Evolutionary conservation across 345 rosid species (phyloP).

Genomic region (Euphorbia lathyris): DNA sequence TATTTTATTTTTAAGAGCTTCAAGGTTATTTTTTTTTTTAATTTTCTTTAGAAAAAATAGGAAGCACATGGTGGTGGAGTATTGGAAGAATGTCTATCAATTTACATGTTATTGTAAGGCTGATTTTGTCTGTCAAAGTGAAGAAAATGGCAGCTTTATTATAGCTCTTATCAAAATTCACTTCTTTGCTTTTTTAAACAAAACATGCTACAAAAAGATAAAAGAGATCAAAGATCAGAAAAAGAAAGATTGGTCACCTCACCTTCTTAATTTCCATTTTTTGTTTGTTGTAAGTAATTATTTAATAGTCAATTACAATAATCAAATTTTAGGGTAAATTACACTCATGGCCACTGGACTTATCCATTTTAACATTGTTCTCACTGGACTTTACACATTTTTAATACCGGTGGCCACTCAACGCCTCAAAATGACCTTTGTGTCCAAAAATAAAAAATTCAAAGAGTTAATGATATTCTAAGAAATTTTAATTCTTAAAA

Average conservation of each 20-base stretch:
- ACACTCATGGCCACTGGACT: too few relatives aligned
- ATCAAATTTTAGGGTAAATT: too few relatives aligned
- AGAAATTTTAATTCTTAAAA: too few relatives aligned
- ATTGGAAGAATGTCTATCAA: neutral
- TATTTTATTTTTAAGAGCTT: neutral
- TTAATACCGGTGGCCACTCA: too few relatives aligned
- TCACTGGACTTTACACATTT: too few relatives aligned
- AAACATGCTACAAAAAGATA: neutral
- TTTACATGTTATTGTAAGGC: neutral
- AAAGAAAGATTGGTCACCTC: conserved; percentile 24
- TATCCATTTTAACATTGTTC: too few relatives aligned
- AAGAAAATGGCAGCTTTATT: conserved; percentile 27
- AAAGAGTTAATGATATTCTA: too few relatives aligned
- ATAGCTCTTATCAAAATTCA: neutral
- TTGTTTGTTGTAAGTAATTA: neutral
- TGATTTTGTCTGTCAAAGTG: conserved; percentile 26
- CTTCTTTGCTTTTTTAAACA: neutral
- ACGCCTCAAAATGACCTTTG: too few relatives aligned
- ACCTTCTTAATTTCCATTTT: conserved; percentile 20
- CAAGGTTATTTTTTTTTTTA: neutral
- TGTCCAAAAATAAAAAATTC: too few relatives aligned
- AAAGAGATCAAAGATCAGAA: neutral
- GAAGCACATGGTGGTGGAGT: conserved; percentile 17
- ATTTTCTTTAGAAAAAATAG: neutral
- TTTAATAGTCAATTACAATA: too few relatives aligned